Conservation (phyloP, 164 flowering plant species). For the Chimonanthus salicifolius region DNA sequence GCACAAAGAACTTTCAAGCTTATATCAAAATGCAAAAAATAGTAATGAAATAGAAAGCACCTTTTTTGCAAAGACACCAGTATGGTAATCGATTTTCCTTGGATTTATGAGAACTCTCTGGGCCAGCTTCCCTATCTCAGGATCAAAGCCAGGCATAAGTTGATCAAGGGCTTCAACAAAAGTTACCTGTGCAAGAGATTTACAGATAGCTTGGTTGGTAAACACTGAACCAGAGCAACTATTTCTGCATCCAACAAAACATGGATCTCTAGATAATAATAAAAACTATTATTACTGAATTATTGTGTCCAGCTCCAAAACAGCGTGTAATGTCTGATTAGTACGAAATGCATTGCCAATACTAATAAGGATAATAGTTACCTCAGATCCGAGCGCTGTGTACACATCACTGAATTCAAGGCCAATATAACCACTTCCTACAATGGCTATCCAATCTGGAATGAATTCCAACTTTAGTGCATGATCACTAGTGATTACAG, state of each 20-base stretch:
- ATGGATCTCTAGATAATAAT: neutral
- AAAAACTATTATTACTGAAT: neutral
- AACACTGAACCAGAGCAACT: neutral
- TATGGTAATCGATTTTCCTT: slow-evolving; percentile 86
- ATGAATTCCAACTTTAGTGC: slow-evolving; percentile 91
- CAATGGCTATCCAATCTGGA: slow-evolving; percentile 98
- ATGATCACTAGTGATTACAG: slow-evolving; percentile 99
- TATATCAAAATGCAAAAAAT: neutral
- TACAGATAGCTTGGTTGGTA: slow-evolving; percentile 3
- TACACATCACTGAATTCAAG: slow-evolving; percentile 99
- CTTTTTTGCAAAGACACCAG: slow-evolving; percentile 97
- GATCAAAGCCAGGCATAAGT: slow-evolving; percentile 99
- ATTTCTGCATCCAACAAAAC: neutral
- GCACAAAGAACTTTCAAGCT: neutral
- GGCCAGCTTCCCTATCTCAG: slow-evolving; percentile 94
- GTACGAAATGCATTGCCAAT: neutral
- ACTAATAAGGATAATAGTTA: slow-evolving; percentile 2
- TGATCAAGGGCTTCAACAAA: slow-evolving; percentile 97
- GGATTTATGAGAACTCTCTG: slow-evolving; percentile 93
- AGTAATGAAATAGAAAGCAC: slow-evolving; percentile 23
- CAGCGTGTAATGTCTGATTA: neutral
- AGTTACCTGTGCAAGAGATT: slow-evolving; percentile 55
- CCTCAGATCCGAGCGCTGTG: slow-evolving; percentile 99
- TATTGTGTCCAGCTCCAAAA: neutral
- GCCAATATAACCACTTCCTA: slow-evolving; percentile 99